Percentiles rank a stretch among this genome's conserved stretches.
These are phyloP conservation scores for Juglanconis oblonga DNA, from an alignment of 2,329 filamentous ascomycete genomes.

Conservation along the genomic window DNA sequence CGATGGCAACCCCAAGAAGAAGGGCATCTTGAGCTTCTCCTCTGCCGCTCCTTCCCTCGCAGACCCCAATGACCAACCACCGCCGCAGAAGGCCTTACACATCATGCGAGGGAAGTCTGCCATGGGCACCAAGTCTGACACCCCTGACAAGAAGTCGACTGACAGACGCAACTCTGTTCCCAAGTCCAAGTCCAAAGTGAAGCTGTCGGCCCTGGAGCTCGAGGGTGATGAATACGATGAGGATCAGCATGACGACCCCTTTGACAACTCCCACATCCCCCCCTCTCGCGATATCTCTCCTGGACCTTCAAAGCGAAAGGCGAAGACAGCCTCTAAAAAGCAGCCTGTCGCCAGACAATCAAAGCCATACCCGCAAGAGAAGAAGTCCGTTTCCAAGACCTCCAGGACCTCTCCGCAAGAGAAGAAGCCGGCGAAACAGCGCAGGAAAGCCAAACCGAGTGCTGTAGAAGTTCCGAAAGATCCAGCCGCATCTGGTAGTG, in stretches of 20 bases:
- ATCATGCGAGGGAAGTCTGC: background rate
- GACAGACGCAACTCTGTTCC: background rate
- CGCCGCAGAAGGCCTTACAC: background rate
- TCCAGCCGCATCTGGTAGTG: background rate
- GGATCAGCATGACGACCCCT: background rate
- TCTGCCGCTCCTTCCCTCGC: background rate
- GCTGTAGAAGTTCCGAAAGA: background rate
- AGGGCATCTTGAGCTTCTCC: background rate
- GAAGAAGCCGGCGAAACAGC: background rate
- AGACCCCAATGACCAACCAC: no score
- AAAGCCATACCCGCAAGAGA: background rate
- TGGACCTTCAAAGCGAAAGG: background rate
- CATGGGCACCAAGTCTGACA: accelerated
- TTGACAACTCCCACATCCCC: background rate
- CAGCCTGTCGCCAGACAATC: background rate
- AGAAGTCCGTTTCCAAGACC: background rate
- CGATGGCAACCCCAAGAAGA: background rate
- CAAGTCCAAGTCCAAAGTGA: conserved; percentile 1
- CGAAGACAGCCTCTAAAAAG: background rate
- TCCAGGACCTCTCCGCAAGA: background rate
- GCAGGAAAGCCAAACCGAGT: background rate
- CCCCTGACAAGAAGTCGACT: no score
- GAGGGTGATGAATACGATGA: background rate
- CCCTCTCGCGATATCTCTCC: background rate
- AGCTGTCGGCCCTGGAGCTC: background rate